Conservation (phyloP, 352 stramenopile genomes). For the Phytophthora melonis region DNA sequence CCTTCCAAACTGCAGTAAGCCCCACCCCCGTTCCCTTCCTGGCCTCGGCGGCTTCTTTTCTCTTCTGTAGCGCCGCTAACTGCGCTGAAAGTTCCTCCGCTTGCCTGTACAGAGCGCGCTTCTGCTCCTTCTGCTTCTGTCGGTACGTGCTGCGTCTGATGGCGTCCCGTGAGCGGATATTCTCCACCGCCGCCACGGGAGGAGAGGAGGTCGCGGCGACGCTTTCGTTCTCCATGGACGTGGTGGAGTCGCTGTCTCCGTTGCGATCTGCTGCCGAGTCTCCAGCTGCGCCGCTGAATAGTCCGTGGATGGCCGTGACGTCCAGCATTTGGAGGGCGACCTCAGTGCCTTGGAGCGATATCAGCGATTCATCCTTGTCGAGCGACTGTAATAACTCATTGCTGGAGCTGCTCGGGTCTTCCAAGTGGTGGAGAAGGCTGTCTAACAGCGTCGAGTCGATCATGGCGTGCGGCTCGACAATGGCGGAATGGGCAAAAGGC, state of each 20-base stretch:
- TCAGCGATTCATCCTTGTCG: slow-evolving; percentile 22
- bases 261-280: background rate
- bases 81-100: slow-evolving; percentile 22
- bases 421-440: slow-evolving; percentile 19
- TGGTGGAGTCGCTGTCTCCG: slow-evolving; percentile 27
- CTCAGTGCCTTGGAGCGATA: slow-evolving; percentile 17
- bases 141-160: slow-evolving; percentile 31
- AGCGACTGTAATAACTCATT: slow-evolving; percentile 21
- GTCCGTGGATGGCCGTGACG: slow-evolving; percentile 15
- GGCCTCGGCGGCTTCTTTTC: slow-evolving; percentile 5
- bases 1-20: slow-evolving; percentile 27
- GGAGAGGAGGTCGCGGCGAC: slow-evolving; percentile 14
- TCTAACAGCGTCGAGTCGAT: background rate
- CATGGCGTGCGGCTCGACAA: background rate
- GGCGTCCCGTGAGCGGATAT: slow-evolving; percentile 32
- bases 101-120: slow-evolving; percentile 18
- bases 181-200: slow-evolving; percentile 6
- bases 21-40: background rate
- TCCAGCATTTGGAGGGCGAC: slow-evolving; percentile 29
- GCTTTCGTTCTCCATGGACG: slow-evolving; percentile 24
- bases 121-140: slow-evolving; percentile 37
- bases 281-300: slow-evolving; percentile 13
- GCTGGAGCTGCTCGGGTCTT: slow-evolving; percentile 17
- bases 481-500: background rate
- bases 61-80: slow-evolving; percentile 15